Conservation (phyloP, 768 basidiomycete genomes). For the Kondoa subrosea region DNA sequence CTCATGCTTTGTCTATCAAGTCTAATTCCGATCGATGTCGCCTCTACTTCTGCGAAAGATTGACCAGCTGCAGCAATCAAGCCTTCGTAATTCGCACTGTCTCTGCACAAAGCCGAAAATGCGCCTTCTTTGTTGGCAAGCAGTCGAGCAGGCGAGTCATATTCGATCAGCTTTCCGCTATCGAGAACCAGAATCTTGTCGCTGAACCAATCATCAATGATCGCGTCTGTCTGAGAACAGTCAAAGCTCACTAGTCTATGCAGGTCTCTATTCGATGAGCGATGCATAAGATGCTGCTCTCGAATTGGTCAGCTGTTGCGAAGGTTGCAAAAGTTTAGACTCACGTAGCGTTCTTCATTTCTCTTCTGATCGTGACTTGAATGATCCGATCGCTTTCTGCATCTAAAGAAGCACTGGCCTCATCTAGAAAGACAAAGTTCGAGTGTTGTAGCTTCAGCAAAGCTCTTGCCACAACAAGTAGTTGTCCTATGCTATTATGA, state of each 20-base stretch:
- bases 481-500: constrained; percentile 17
- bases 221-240: not conserved
- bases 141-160: constrained; percentile 48
- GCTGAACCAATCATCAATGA: constrained; percentile 30
- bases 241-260: constrained; percentile 8
- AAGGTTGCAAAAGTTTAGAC: not conserved
- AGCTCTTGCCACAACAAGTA: not conserved
- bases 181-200: constrained; percentile 39
- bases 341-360: constrained; percentile 37
- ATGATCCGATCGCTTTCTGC: constrained; percentile 36
- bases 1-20: too few relatives aligned
- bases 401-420: constrained; percentile 28
- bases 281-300: constrained; percentile 61
- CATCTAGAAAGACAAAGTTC: constrained; percentile 29
- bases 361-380: constrained; percentile 55
- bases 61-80: constrained; percentile 20
- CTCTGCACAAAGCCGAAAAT: constrained; percentile 35
- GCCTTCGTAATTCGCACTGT: constrained; percentile 22
- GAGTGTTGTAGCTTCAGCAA: constrained; percentile 26
- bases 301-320: not conserved
- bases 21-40: too few relatives aligned
- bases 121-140: constrained; percentile 42
- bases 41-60: too few relatives aligned
- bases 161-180: constrained; percentile 56
- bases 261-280: constrained; percentile 45